A percentile compares a stretch with the other conserved stretches of the same genome.
These are phyloP conservation scores for Stephanodiscus triporus DNA, from an alignment of 108 stramenopile species.

Conservation along the genomic window DNA sequence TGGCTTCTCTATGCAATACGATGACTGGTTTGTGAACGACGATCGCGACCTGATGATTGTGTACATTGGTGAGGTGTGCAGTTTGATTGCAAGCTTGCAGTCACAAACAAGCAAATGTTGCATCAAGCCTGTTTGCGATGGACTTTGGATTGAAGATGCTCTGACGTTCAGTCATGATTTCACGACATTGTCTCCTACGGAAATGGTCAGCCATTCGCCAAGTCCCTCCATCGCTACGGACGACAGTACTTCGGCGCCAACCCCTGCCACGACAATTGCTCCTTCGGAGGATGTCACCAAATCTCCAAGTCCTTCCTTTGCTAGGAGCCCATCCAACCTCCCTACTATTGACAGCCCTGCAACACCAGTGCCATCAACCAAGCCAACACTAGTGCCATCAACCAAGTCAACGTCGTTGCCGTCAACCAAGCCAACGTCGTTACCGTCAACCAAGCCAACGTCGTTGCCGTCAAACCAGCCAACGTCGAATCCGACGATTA, in stretches of 20 bases:
- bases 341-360: neutral
- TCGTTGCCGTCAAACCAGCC: neutral
- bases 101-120: conserved; percentile 9
- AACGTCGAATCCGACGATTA: conserved; percentile 1
- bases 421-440: neutral
- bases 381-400: neutral
- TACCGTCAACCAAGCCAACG: neutral
- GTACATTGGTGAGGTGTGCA: conserved; percentile 33
- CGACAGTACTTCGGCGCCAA: conserved; percentile 1
- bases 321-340: no score
- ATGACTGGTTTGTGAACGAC: conserved; percentile 1
- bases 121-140: conserved; percentile 31
- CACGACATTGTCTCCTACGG: neutral
- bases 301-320: neutral
- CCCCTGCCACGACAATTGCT: neutral
- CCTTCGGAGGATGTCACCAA: neutral
- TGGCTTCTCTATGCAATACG: conserved; percentile 24
- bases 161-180: conserved; percentile 9
- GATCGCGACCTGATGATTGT: conserved; percentile 1
- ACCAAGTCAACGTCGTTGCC: neutral
- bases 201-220: neutral
- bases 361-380: neutral
- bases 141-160: conserved; percentile 21
- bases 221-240: neutral
- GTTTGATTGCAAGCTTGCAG: conserved; percentile 20